Evolutionary conservation across 768 basidiomycete species (phyloP).

Genomic region (Panus rudis): DNA sequence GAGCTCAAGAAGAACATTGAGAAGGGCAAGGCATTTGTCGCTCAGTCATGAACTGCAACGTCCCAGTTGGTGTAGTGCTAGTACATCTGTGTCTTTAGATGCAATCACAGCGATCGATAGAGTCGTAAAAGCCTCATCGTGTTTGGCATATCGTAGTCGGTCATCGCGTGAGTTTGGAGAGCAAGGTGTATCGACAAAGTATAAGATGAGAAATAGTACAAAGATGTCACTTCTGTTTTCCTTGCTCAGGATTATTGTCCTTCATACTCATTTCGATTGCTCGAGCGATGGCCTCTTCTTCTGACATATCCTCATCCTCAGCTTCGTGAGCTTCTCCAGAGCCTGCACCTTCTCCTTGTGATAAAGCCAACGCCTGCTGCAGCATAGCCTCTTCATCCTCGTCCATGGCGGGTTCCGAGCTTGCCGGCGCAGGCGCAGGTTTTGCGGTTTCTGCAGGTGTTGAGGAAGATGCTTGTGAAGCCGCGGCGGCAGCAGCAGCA

Average conservation of each 20-base stretch:
- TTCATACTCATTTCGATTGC: constrained; percentile 96
- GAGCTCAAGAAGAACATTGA: constrained; percentile 98
- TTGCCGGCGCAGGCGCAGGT: constrained; percentile 25
- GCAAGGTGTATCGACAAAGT: no score
- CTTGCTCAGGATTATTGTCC: no score
- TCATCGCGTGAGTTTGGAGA: no score
- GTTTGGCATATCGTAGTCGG: no score
- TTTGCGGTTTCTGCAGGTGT: constrained; percentile 26
- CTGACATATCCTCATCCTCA: constrained; percentile 63
- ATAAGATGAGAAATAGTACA: no score
- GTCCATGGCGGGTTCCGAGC: constrained; percentile 38
- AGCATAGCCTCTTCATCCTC: constrained; percentile 77
- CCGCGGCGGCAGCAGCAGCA: constrained; percentile 28
- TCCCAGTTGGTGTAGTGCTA: not conserved
- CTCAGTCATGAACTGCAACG: constrained; percentile 8
- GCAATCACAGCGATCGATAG: no score
- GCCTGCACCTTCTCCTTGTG: constrained; percentile 48
- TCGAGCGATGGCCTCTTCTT: constrained; percentile 84
- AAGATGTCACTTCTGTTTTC: no score
- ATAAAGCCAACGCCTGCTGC: constrained; percentile 71
- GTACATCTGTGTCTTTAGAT: no score
- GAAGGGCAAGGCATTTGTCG: constrained; percentile 81
- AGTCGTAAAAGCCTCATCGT: no score
- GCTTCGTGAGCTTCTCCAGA: constrained; percentile 26
- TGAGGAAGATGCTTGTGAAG: constrained; percentile 26